Conservation (phyloP, 2,329 filamentous ascomycete species). For the Cordyceps cateniannulata region DNA sequence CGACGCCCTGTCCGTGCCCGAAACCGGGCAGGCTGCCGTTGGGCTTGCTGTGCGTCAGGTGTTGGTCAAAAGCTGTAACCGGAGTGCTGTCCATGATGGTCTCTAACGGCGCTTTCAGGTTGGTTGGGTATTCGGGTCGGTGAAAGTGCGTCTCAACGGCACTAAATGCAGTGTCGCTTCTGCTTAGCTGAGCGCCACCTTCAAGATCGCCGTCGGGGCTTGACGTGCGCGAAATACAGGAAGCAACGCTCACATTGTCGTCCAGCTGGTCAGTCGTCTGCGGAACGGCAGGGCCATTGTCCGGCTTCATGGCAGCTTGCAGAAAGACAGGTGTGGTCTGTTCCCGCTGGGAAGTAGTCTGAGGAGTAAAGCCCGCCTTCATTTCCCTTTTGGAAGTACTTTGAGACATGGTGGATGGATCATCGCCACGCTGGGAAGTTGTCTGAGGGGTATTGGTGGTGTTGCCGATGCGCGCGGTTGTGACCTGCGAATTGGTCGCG, state of each 20-base stretch:
- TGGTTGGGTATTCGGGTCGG: not conserved
- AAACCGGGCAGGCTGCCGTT: not conserved
- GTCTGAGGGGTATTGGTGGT: not conserved
- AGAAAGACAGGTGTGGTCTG: not conserved
- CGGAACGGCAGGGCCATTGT: not conserved
- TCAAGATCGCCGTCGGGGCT: conserved; percentile 8
- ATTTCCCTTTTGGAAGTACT: not conserved
- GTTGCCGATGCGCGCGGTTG: too few species aligned
- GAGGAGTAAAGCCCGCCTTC: not conserved
- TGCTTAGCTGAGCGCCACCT: conserved; percentile 7
- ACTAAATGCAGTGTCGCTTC: conserved; percentile 11
- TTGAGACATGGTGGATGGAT: too few species aligned
- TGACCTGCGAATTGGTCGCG: too few species aligned
- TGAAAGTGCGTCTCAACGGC: not conserved
- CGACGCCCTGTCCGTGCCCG: not conserved
- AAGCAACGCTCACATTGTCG: conserved; percentile 1
- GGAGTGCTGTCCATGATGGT: not conserved
- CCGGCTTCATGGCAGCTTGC: not conserved
- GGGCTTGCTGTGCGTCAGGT: not conserved
- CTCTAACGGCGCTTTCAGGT: not conserved
- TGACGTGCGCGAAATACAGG: conserved; percentile 6
- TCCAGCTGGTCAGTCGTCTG: not conserved
- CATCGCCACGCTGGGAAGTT: not conserved
- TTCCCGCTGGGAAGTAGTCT: not conserved
- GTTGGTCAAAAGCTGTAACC: not conserved